phyloP scores from a whole-genome alignment of 495 filamentous ascomycete species.

The Podospora fimiseda region DNA sequence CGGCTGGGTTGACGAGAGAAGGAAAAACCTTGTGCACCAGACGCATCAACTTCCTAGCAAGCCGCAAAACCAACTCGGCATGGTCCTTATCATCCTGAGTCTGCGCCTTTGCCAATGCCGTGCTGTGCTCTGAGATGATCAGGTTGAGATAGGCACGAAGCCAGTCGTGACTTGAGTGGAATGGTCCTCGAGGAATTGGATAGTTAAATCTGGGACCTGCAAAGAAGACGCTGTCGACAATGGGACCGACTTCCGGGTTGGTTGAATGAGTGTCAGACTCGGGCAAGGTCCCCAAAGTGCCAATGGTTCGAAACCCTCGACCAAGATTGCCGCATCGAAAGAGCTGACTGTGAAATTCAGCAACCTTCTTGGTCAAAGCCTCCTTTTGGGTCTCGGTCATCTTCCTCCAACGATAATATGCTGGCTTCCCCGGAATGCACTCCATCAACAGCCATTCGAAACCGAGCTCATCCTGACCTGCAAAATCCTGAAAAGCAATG shows the following conservation, averaged over 20 bases:
- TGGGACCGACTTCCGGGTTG: conserved; percentile 14
- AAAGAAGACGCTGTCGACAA: conserved; percentile 26
- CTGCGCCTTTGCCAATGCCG: conserved; percentile 9
- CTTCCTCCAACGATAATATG: conserved; percentile 36
- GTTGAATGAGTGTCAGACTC: not conserved
- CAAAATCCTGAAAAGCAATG: conserved; percentile 38
- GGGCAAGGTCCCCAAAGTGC: conserved; percentile 17
- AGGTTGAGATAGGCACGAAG: conserved; percentile 21
- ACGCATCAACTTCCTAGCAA: conserved; percentile 22
- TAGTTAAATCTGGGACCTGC: conserved; percentile 22
- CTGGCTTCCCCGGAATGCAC: conserved; percentile 36
- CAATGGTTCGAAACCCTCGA: conserved; percentile 33
- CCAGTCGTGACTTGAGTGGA: conserved; percentile 27
- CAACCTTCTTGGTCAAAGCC: conserved; percentile 31
- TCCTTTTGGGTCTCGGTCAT: conserved; percentile 33
- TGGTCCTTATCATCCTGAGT: conserved; percentile 22
- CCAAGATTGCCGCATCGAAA: conserved; percentile 20
- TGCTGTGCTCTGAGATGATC: conserved; percentile 24
- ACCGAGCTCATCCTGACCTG: conserved; percentile 40
- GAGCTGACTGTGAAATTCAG: conserved; percentile 30
- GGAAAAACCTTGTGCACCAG: conserved; percentile 27
- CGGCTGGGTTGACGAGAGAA: conserved; percentile 16
- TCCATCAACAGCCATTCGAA: conserved; percentile 59
- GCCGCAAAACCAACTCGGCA: conserved; percentile 19
- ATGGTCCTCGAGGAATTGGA: conserved; percentile 22